These are phyloP conservation scores for Xenosphaeropsis pyriputrescens DNA, from an alignment of 2,329 filamentous ascomycete species.

Conservation along the genomic window DNA sequence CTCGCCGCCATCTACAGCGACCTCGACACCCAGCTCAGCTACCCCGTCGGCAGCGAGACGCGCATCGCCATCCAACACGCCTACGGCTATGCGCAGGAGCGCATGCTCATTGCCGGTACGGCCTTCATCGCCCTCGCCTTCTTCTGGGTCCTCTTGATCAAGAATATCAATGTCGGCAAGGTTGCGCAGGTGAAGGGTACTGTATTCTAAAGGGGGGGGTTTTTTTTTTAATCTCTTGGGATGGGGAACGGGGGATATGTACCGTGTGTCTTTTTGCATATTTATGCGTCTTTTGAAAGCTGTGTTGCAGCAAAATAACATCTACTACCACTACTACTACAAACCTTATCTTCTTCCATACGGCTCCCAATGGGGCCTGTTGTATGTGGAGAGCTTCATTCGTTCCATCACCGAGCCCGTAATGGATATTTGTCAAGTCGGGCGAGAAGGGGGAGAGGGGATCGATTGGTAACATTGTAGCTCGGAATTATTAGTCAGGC, in stretches of 20 bases:
- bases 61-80: slow-evolving; percentile 1
- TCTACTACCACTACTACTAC: too few species aligned
- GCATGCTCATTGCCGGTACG: slow-evolving; percentile 23
- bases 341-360: too few species aligned
- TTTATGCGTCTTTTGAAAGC: too few species aligned
- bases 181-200: slow-evolving; percentile 12
- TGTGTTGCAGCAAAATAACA: too few species aligned
- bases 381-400: too few species aligned
- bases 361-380: too few species aligned
- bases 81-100: slow-evolving; percentile 29
- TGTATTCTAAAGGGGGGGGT: slow-evolving; percentile 6
- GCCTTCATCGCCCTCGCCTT: slow-evolving; percentile 1
- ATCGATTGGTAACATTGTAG: too few species aligned
- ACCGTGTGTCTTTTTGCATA: too few species aligned
- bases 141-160: slow-evolving; percentile 1
- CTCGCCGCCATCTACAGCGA: slow-evolving; percentile 20
- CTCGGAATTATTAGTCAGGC: too few species aligned
- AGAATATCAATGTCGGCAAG: slow-evolving; percentile 6
- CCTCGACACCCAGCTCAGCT: slow-evolving; percentile 21
- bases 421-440: too few species aligned
- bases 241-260: slow-evolving; percentile 17
- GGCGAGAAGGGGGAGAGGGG: too few species aligned
- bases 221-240: slow-evolving; percentile 19
- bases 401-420: too few species aligned
- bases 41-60: slow-evolving; percentile 27